Percentiles rank a stretch among this genome's conserved stretches.
phyloP scores from a whole-genome alignment of 345 rosid genomes.

The Turritis glabra region DNA sequence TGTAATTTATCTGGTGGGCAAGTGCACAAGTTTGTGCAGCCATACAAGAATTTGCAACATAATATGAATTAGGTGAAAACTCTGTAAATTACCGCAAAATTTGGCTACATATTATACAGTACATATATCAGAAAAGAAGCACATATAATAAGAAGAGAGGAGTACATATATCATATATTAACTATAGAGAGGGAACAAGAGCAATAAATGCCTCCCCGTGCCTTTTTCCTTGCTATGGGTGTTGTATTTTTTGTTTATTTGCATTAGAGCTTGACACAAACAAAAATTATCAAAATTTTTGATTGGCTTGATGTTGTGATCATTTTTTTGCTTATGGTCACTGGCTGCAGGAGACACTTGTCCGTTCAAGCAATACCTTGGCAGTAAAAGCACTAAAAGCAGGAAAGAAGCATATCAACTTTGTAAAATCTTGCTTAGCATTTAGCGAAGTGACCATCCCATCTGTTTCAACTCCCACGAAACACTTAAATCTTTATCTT shows the following conservation, averaged over 20 bases:
- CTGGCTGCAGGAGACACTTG: slow-evolving; percentile 71
- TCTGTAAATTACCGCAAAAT: not conserved
- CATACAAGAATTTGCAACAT: not conserved
- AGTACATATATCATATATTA: not conserved
- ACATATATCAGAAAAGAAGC: not conserved
- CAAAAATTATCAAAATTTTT: not conserved
- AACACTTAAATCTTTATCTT: slow-evolving; percentile 73
- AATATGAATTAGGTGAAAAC: not conserved
- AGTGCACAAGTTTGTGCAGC: not conserved
- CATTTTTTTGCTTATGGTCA: slow-evolving; percentile 17
- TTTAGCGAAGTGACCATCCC: slow-evolving; percentile 90
- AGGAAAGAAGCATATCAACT: slow-evolving; percentile 46
- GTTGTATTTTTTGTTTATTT: not conserved
- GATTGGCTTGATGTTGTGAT: slow-evolving; percentile 10
- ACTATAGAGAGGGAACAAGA: not conserved
- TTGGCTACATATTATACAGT: not conserved
- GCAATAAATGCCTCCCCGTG: not conserved
- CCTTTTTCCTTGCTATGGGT: slow-evolving; percentile 9
- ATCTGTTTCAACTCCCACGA: slow-evolving; percentile 52
- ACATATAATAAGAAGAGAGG: not conserved
- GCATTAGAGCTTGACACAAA: slow-evolving; percentile 1
- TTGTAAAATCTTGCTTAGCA: slow-evolving; percentile 82
- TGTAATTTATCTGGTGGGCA: not conserved
- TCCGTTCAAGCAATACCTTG: slow-evolving; percentile 76
- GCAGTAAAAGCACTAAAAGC: slow-evolving; percentile 64